Evolutionary conservation across 805 yeast species (phyloP), one percentile per base, ranked within the genome.

Genomic region (Candida insectalens): DNA sequence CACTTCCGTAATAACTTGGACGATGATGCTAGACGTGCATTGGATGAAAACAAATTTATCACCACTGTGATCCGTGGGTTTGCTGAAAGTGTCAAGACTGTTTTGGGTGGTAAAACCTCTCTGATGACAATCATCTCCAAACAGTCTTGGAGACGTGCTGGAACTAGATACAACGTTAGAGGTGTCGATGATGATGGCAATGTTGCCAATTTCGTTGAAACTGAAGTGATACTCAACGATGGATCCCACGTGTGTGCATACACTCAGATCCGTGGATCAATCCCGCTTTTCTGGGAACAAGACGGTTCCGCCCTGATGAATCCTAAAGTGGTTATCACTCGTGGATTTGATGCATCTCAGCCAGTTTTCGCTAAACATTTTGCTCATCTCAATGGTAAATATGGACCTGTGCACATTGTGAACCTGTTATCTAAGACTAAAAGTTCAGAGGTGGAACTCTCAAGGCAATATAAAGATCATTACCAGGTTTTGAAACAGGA

Each of bases 251-350:
- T 65, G 5, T 87, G 74, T 52, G 75, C 96, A 2, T 88, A 78
- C 55, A 71, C 81, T 1, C 95, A 88, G 56, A 75, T 92, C n/a
- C 68, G 99, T 53, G 99, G 99, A 8, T 81, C 94, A 14, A 88
- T 92, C 3, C 98, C 99, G 0, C 69, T 89, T 1, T 92, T 92
- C 49, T 92, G 98, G 98, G 98, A 92, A 54, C 98, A 92, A 57
- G 96, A 88, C 49, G n/a, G n/a, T n/a, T 76, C 94, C 2, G 83
- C 94, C 3, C 60, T 89, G 40, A 72, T 92, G n/a, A 78, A 83
- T 41, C 95, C 96, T 16, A 92, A 88, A 51, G 87, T 89, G 32
- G 80, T 80, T 27, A 69, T 92, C 9, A 87, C 96, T 0, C 68
- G 98, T 47, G 83, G 96, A 2, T 59, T 72, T 28, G 97, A 87